Evolutionary conservation across 345 rosid genomes (phyloP).

Genomic region (Euphorbia pulcherrima): DNA sequence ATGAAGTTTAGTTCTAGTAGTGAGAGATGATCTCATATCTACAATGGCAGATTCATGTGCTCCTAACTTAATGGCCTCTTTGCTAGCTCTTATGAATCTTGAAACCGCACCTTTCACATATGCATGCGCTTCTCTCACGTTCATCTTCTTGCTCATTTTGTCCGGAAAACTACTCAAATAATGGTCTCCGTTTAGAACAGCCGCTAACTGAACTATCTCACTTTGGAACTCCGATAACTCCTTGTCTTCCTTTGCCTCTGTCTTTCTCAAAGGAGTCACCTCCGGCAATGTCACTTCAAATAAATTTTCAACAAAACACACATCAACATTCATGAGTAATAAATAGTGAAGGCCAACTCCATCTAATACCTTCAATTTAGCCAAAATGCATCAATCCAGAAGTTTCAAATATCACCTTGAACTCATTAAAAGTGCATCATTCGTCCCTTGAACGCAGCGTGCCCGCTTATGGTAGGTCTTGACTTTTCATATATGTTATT

Average conservation of each 20-base stretch:
- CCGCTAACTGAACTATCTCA: slow-evolving; percentile 90
- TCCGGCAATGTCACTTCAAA: slow-evolving; percentile 68
- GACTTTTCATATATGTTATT: too few species aligned
- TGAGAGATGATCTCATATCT: slow-evolving; percentile 87
- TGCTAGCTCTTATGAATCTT: slow-evolving; percentile 82
- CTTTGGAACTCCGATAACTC: slow-evolving; percentile 69
- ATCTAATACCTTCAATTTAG: too few species aligned
- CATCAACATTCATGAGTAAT: slow-evolving; percentile 1
- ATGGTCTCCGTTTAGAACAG: slow-evolving; percentile 89
- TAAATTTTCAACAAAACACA: not conserved
- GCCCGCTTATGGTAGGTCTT: too few species aligned
- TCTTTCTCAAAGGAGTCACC: slow-evolving; percentile 58
- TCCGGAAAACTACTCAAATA: slow-evolving; percentile 77
- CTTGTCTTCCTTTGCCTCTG: slow-evolving; percentile 67
- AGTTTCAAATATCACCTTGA: too few species aligned
- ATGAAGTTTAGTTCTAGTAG: slow-evolving; percentile 52
- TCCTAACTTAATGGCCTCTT: slow-evolving; percentile 80
- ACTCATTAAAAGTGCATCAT: too few species aligned
- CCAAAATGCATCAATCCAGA: too few species aligned
- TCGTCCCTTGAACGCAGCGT: too few species aligned
- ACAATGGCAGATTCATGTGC: slow-evolving; percentile 90
- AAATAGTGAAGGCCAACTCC: too few species aligned
- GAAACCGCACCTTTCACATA: slow-evolving; percentile 66
- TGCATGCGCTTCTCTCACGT: slow-evolving; percentile 71
- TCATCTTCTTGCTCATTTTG: slow-evolving; percentile 76